Percentiles rank a stretch among this genome's conserved stretches.
Conservation (phyloP, 352 stramenopile species). For the Phytophthora aleatoria region DNA sequence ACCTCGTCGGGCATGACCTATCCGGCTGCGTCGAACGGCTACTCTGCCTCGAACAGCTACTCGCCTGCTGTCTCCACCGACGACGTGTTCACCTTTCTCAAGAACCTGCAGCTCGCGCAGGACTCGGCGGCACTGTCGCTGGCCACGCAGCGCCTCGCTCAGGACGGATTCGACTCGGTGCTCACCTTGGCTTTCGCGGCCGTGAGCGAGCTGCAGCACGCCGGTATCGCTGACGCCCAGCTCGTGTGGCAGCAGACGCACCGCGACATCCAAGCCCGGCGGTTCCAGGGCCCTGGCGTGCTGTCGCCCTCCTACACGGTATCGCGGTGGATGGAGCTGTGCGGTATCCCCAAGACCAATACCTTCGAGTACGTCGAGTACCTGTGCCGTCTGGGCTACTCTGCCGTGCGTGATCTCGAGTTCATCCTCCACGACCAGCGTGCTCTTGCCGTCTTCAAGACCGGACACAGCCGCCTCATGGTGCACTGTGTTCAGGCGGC, state of each 20-base stretch:
- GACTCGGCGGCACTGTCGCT: slow-evolving; percentile 39
- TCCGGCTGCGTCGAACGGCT: slow-evolving; percentile 12
- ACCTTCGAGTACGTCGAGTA: slow-evolving; percentile 64
- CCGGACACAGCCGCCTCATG: slow-evolving; percentile 54
- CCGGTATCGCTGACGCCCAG: slow-evolving; percentile 55
- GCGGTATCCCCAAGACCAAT: slow-evolving; percentile 48
- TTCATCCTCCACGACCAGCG: slow-evolving; percentile 60
- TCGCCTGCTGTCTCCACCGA: slow-evolving; percentile 10
- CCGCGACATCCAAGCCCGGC: slow-evolving; percentile 49
- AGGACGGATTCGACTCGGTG: slow-evolving; percentile 69
- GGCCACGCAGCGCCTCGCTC: slow-evolving; percentile 42
- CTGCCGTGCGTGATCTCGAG: slow-evolving; percentile 59
- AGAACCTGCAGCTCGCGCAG: slow-evolving; percentile 47
- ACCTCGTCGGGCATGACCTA: slow-evolving; percentile 26
- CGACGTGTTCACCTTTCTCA: slow-evolving; percentile 58
- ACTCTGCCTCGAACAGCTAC: slow-evolving; percentile 20
- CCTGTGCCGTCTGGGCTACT: slow-evolving; percentile 64
- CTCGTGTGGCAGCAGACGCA: slow-evolving; percentile 51
- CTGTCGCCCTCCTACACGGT: slow-evolving; percentile 52
- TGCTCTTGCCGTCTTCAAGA: slow-evolving; percentile 45
- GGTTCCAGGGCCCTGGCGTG: slow-evolving; percentile 42
- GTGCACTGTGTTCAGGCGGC: slow-evolving; percentile 46
- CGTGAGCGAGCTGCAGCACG: slow-evolving; percentile 51
- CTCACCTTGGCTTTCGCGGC: slow-evolving; percentile 56
- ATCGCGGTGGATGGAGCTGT: slow-evolving; percentile 65